These are phyloP conservation scores for Aspergillus spinulosporus DNA, from an alignment of 2,329 filamentous ascomycete genomes.

Conservation along the genomic window DNA sequence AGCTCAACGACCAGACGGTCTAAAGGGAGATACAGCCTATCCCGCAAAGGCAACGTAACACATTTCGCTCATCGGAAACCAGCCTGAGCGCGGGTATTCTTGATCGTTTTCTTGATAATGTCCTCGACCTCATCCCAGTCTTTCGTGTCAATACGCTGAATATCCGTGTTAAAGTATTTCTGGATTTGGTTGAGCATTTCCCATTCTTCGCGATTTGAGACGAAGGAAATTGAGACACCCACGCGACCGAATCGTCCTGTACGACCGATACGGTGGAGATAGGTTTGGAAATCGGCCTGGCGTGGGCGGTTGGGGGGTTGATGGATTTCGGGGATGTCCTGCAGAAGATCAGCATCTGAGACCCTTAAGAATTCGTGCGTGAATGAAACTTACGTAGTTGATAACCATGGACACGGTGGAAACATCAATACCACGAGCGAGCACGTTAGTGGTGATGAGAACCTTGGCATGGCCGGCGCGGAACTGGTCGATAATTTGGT, in stretches of 20 bases:
- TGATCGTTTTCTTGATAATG: constrained; percentile 78
- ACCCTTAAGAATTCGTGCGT: neutral
- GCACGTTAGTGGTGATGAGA: constrained; percentile 94
- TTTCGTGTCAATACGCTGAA: constrained; percentile 76
- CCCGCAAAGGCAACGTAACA: neutral
- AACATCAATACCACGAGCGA: constrained; percentile 92
- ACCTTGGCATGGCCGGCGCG: constrained; percentile 86
- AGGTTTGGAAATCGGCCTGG: constrained; percentile 84
- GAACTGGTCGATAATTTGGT: constrained; percentile 82
- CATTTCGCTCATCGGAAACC: constrained; percentile 30
- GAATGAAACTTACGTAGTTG: constrained; percentile 68
- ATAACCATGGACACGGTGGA: constrained; percentile 94
- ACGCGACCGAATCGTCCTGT: constrained; percentile 96
- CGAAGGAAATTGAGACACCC: constrained; percentile 92
- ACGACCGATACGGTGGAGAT: constrained; percentile 95
- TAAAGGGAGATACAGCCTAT: neutral
- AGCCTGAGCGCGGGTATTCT: constrained; percentile 49
- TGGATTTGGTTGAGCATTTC: constrained; percentile 77
- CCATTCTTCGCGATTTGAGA: constrained; percentile 82
- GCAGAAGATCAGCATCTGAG: neutral
- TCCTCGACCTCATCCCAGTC: constrained; percentile 92
- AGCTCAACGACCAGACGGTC: neutral
- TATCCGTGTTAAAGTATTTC: constrained; percentile 73
- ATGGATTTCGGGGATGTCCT: constrained; percentile 69
- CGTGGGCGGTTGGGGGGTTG: constrained; percentile 58